Conservation (phyloP, 1,284 basidiomycete genomes). For the Coniferiporia sulphurascens region DNA sequence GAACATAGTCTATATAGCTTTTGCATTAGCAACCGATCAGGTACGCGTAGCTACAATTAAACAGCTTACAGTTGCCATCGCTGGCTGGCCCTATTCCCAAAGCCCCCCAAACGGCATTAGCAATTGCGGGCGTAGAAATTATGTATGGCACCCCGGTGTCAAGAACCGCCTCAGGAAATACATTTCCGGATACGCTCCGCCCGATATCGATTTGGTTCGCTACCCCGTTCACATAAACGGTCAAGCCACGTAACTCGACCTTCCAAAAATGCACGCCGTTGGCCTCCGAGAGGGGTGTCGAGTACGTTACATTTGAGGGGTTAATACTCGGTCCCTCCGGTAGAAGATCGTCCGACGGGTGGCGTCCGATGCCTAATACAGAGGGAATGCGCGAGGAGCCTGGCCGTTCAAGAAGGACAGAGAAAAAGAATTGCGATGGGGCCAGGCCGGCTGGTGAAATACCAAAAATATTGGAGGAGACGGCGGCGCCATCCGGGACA, state of each 20-base stretch:
- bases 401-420: constrained; percentile 61
- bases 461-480: constrained; percentile 62
- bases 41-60: not conserved
- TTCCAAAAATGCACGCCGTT: constrained; percentile 56
- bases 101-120: constrained; percentile 76
- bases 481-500: constrained; percentile 54
- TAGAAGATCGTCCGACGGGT: constrained; percentile 39
- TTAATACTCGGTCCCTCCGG: constrained; percentile 38
- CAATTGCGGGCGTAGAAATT: constrained; percentile 50
- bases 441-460: constrained; percentile 47
- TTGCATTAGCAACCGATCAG: constrained; percentile 3
- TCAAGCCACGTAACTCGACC: constrained; percentile 46
- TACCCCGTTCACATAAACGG: constrained; percentile 51
- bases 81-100: constrained; percentile 51
- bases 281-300: constrained; percentile 34
- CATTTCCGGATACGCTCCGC: constrained; percentile 29
- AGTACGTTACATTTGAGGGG: constrained; percentile 50
- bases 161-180: constrained; percentile 55
- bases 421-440: constrained; percentile 57
- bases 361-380: constrained; percentile 59
- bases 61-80: constrained; percentile 58
- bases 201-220: constrained; percentile 36
- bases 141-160: constrained; percentile 67
- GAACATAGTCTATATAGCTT: constrained; percentile 53
- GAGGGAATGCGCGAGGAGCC: constrained; percentile 51